These are phyloP conservation scores for Pseudopediastrum boryanum DNA, from an alignment of 139 green algal genomes.

Conservation along the genomic window DNA sequence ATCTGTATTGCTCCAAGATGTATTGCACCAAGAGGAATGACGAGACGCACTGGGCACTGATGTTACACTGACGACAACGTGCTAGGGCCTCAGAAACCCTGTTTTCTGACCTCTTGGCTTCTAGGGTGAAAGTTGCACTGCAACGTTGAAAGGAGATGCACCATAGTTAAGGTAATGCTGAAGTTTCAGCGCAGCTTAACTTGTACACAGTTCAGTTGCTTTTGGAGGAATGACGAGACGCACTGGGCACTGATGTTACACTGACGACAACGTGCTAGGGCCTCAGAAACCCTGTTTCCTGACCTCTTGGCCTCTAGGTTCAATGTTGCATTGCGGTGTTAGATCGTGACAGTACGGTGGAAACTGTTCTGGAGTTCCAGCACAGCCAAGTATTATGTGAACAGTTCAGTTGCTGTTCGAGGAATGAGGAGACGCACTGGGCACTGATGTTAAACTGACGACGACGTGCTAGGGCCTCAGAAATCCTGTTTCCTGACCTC, in stretches of 20 bases:
- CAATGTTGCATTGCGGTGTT: too few relatives aligned
- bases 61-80: slow-evolving; percentile 30
- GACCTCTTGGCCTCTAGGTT: slow-evolving; percentile 42
- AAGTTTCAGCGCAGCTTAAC: too few relatives aligned
- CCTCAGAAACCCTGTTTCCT: slow-evolving; percentile 63
- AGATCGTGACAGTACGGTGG: too few relatives aligned
- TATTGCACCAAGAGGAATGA: slow-evolving; percentile 40
- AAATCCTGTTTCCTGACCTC: slow-evolving; percentile 66
- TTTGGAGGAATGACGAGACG: slow-evolving; percentile 54
- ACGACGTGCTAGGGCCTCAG: slow-evolving; percentile 57
- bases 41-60: slow-evolving; percentile 69
- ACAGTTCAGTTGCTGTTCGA: too few relatives aligned
- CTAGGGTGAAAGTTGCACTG: too few relatives aligned
- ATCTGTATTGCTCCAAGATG: too few relatives aligned
- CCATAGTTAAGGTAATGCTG: too few relatives aligned
- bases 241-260: slow-evolving; percentile 62
- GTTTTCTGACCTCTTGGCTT: slow-evolving; percentile 42
- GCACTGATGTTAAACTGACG: slow-evolving; percentile 57
- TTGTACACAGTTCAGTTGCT: too few relatives aligned
- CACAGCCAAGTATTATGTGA: too few relatives aligned
- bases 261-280: slow-evolving; percentile 42
- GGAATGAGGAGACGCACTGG: slow-evolving; percentile 71
- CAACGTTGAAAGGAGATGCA: too few relatives aligned
- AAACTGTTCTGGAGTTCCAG: too few relatives aligned
- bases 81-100: slow-evolving; percentile 64